Conservation (phyloP, 2,329 filamentous ascomycete genomes). For the Ophiostoma ulmi region DNA sequence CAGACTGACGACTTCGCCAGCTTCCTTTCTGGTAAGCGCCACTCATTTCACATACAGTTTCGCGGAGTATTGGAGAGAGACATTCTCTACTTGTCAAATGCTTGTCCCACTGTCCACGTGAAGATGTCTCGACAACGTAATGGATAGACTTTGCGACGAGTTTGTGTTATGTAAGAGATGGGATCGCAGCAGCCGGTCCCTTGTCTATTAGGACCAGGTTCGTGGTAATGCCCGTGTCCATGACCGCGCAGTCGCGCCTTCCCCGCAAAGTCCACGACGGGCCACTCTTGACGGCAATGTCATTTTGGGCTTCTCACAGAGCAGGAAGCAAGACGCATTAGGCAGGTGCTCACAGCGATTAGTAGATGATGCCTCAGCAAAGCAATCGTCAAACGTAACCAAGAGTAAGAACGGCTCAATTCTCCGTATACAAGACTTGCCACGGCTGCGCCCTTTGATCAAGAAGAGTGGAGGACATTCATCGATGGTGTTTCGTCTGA, state of each 20-base stretch:
- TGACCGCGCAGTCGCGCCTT: background rate
- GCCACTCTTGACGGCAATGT: background rate
- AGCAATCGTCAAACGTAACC: background rate
- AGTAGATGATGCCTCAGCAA: background rate
- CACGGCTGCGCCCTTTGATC: background rate
- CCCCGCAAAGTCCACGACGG: background rate
- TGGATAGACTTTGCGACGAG: background rate
- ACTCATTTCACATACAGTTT: background rate
- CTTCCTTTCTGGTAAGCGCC: slow-evolving; percentile 6
- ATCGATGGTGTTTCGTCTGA: background rate
- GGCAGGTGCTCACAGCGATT: background rate
- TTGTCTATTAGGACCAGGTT: background rate
- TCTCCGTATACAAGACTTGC: background rate
- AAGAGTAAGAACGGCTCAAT: slow-evolving; percentile 4
- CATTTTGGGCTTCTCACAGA: background rate
- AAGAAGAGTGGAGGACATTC: background rate
- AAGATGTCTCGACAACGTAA: background rate
- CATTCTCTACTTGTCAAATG: background rate
- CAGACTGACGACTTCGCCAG: background rate
- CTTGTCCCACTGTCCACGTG: background rate
- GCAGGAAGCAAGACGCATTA: background rate
- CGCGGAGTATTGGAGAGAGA: too few species aligned
- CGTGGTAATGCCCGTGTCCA: too few species aligned
- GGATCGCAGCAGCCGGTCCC: background rate
- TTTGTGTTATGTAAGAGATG: slow-evolving; percentile 7